Conservation (phyloP, 352 stramenopile species). For the Phytopythium sindhum region DNA sequence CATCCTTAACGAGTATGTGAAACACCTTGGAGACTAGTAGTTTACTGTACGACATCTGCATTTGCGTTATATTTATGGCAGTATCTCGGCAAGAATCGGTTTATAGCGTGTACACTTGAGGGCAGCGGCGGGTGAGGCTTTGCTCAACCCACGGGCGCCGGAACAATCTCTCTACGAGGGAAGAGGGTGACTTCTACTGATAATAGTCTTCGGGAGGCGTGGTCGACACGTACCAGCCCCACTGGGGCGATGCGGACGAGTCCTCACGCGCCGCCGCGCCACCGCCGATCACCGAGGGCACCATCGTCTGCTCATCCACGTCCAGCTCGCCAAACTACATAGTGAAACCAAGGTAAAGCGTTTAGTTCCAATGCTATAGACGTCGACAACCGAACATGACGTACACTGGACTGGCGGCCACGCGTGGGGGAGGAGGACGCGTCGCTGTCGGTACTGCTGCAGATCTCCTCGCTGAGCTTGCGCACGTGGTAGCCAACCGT, state of each 20-base stretch:
- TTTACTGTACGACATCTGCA: too few species aligned
- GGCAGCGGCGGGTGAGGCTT: not conserved
- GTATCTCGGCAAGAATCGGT: not conserved
- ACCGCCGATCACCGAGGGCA: constrained; percentile 10
- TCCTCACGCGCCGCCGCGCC: constrained; percentile 30
- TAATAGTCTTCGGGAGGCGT: constrained; percentile 78
- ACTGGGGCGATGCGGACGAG: constrained; percentile 53
- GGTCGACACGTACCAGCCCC: constrained; percentile 82
- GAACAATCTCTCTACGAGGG: not conserved
- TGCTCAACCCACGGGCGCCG: too few species aligned
- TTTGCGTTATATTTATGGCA: not conserved
- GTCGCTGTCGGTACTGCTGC: constrained; percentile 66
- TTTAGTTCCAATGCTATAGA: too few species aligned
- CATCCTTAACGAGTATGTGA: too few species aligned
- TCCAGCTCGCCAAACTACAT: constrained; percentile 34
- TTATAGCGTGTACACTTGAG: not conserved
- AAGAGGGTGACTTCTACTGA: constrained; percentile 14
- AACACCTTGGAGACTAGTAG: too few species aligned
- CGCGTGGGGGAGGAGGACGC: constrained; percentile 40
- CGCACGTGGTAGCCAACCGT: not conserved
- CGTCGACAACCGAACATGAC: too few species aligned
- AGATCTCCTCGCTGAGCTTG: constrained; percentile 37
- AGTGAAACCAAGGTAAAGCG: not conserved
- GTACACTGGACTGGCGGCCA: constrained; percentile 32
- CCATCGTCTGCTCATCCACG: constrained; percentile 19